Conservation (phyloP, 1,139 yeast species). For the Nakaseomyces bracarensis region DNA sequence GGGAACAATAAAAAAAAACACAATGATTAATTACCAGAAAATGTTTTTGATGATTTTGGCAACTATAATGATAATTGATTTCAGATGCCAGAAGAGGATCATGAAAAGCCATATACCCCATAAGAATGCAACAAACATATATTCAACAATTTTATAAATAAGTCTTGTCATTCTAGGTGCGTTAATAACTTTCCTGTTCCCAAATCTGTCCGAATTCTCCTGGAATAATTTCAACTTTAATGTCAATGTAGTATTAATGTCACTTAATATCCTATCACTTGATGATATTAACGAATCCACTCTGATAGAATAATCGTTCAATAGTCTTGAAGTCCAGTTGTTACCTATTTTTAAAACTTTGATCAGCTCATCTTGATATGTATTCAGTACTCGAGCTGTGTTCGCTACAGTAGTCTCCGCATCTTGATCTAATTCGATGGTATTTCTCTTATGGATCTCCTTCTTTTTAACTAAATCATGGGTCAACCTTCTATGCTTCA, state of each 20-base stretch:
- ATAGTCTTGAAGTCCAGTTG: conserved; percentile 25
- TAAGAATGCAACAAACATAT: conserved; percentile 50
- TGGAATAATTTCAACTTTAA: conserved; percentile 62
- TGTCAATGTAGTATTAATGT: conserved; percentile 72
- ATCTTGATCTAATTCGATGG: conserved; percentile 13
- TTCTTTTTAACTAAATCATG: conserved; percentile 20
- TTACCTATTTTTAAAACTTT: conserved; percentile 21
- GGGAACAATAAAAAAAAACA: too few relatives aligned
- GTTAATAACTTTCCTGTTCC: conserved; percentile 31
- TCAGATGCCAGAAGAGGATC: conserved; percentile 42
- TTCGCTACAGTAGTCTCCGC: conserved; percentile 15
- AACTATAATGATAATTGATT: conserved; percentile 32
- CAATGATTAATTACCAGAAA: conserved; percentile 28
- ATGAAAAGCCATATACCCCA: conserved; percentile 68
- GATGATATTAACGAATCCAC: conserved; percentile 56
- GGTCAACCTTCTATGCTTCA: conserved; percentile 25
- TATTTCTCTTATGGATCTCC: conserved; percentile 17
- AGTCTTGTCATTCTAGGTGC: conserved; percentile 32
- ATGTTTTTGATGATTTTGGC: conserved; percentile 40
- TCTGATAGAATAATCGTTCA: conserved; percentile 30
- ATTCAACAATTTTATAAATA: conserved; percentile 42
- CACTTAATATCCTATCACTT: conserved; percentile 73
- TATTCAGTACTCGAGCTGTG: conserved; percentile 16
- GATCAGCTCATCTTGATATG: conserved; percentile 21
- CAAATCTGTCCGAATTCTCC: conserved; percentile 57